Percentiles rank a stretch among this genome's conserved stretches.
phyloP scores from a whole-genome alignment of 192 early-diverging fungal genomes.

The Funneliformis mosseae region DNA sequence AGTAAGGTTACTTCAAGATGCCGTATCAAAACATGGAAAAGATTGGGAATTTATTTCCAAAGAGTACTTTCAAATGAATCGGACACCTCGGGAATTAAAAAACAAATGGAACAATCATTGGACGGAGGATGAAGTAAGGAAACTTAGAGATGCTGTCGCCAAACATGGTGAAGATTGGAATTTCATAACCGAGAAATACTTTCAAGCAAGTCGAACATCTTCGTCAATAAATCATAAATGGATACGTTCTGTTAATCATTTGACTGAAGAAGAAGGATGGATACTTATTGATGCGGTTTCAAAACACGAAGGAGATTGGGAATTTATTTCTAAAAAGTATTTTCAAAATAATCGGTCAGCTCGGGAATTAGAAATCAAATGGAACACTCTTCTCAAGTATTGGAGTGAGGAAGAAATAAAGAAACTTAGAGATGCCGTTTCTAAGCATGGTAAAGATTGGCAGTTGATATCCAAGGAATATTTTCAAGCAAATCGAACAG shows the following conservation, averaged over 20 bases:
- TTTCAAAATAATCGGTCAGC: not conserved
- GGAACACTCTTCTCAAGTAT: too few relatives aligned
- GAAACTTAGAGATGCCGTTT: too few relatives aligned
- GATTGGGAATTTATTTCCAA: not conserved
- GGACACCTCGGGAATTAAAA: not conserved
- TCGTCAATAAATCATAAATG: not conserved
- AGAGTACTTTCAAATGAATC: not conserved
- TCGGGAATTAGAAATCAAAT: too few relatives aligned
- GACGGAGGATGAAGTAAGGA: too few relatives aligned
- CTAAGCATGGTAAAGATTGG: too few relatives aligned
- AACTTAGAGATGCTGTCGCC: too few relatives aligned
- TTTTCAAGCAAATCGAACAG: too few relatives aligned
- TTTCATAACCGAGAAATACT: too few relatives aligned
- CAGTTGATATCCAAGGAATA: too few relatives aligned
- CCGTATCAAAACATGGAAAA: not conserved
- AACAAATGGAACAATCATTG: not conserved
- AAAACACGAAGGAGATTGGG: not conserved
- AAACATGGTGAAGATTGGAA: too few relatives aligned
- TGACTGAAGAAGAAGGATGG: not conserved
- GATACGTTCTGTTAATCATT: too few relatives aligned
- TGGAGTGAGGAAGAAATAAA: too few relatives aligned
- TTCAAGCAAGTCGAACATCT: not conserved
- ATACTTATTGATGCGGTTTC: not conserved
- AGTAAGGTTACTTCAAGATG: not conserved
- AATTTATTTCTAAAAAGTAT: not conserved